Evolutionary conservation across 331 rosid genomes (phyloP), one percentile per base, ranked within the genome.

Genomic region (Pyrus hybrid): DNA sequence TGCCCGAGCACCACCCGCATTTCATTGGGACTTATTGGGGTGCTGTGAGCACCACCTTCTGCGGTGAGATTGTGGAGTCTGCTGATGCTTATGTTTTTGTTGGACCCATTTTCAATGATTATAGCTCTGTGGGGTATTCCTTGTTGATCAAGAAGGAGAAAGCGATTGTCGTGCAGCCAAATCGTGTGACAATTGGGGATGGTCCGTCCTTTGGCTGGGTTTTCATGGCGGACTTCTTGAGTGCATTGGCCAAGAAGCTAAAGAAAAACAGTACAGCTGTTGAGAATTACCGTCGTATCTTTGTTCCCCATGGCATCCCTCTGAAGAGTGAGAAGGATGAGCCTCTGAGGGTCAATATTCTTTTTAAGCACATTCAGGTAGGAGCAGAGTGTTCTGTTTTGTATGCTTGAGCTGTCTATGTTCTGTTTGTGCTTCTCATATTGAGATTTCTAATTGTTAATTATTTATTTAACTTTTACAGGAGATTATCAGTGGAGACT

Each of bases 11-110:
- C 62, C 97, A 93, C 81, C 96, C 97, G 18, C 91, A 84, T 67
- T 93, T 91, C 86, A 93, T 91, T 28, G 97, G 98, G 70, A 89
- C 96, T 0, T 93, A 91, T 8, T 93, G 98, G 97, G 98, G 98
- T 56, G 96, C 97, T 76, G 89, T 89, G 43, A 93, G 97, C 68
- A 77, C 96, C 58, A 62, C 81, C 83, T 93, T 79, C 41, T 90
- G 96, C 63, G 98, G 89, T 3, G 98, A 93, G 90, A 91, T 91
- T 54, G 91, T 91, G 57, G 97, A 93, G 81, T 91, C 93, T 26
- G 96, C 96, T 29, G 97, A 91, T 86, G 98, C 97, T 51, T 93
- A 91, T 81, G 77, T 91, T 51, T 91, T 93, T 67, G 87, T 84
- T 20, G 97, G 98, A 21, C 94, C 94, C 28, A 88, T 93, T 63